Conservation (phyloP, 441 rosid genomes). For the Omphalea diandra region DNA sequence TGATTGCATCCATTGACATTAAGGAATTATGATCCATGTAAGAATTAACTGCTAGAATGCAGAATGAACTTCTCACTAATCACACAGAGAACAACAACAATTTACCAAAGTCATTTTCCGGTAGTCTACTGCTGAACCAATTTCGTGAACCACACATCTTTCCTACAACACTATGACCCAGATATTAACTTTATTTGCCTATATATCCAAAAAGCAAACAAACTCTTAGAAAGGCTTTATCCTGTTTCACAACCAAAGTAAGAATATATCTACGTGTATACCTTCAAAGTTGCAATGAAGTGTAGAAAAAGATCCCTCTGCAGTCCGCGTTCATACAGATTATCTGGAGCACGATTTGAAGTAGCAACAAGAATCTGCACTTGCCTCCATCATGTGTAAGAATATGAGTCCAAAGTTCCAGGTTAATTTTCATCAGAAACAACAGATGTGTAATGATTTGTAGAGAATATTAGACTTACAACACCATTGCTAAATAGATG, state of each 20-base stretch:
- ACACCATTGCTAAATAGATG: slow-evolving; percentile 83
- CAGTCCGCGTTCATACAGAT: slow-evolving; percentile 90
- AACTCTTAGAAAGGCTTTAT: neutral
- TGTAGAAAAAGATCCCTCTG: slow-evolving; percentile 97
- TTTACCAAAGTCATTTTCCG: slow-evolving; percentile 86
- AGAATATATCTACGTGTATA: slow-evolving; percentile 21
- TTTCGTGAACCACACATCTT: slow-evolving; percentile 76
- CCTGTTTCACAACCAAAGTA: neutral
- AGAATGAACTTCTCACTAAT: slow-evolving; percentile 20
- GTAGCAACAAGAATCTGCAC: slow-evolving; percentile 88
- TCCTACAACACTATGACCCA: slow-evolving; percentile 44
- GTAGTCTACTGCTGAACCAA: slow-evolving; percentile 85
- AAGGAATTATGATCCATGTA: slow-evolving; percentile 10
- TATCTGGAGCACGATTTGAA: slow-evolving; percentile 94
- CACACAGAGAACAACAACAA: neutral
- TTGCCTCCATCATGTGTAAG: slow-evolving; percentile 40
- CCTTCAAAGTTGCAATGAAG: slow-evolving; percentile 85
- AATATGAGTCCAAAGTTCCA: too few relatives aligned
- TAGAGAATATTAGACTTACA: slow-evolving; percentile 47
- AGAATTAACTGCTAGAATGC: slow-evolving; percentile 4
- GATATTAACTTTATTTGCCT: slow-evolving; percentile 10
- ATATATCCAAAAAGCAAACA: slow-evolving; percentile 5
- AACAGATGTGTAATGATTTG: neutral
- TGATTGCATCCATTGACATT: slow-evolving; percentile 12
- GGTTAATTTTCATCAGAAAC: slow-evolving; percentile 18